A percentile compares a stretch with the other conserved stretches of the same genome.
Evolutionary conservation across 805 yeast genomes (phyloP).

Genomic region (Cyberlindnera bimundalis): DNA sequence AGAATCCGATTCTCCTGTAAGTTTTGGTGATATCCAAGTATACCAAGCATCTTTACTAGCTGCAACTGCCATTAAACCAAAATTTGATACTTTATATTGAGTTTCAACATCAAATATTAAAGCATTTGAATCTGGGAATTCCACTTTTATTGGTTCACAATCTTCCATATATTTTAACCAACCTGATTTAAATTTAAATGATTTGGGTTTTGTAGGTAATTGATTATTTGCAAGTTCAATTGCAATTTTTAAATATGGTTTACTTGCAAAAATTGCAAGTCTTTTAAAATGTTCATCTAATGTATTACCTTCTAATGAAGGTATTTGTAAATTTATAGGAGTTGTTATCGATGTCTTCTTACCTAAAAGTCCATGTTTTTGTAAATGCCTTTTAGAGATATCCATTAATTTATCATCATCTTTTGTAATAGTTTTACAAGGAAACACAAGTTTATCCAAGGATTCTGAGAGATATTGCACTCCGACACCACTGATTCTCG

Average conservation of each 20-base stretch:
- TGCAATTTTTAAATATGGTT: constrained; percentile 57
- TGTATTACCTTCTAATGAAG: constrained; percentile 65
- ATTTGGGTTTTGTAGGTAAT: constrained; percentile 39
- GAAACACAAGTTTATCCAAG: constrained; percentile 59
- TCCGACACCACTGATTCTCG: constrained; percentile 71
- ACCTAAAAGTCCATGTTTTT: constrained; percentile 64
- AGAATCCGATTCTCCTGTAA: constrained; percentile 47
- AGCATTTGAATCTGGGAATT: constrained; percentile 65
- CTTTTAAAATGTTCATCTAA: constrained; percentile 84
- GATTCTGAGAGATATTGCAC: constrained; percentile 68
- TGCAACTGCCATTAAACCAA: constrained; percentile 80
- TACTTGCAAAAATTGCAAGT: constrained; percentile 56
- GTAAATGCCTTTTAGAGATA: constrained; percentile 58
- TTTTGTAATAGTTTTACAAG: no score
- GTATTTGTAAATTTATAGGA: constrained; percentile 62
- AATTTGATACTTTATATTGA: constrained; percentile 67
- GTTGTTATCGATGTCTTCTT: constrained; percentile 60
- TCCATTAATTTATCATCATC: constrained; percentile 33
- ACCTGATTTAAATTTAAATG: constrained; percentile 65
- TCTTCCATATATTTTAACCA: constrained; percentile 71
- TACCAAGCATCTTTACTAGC: constrained; percentile 81
- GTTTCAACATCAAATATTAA: constrained; percentile 90
- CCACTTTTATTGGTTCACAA: constrained; percentile 50
- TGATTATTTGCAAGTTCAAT: constrained; percentile 38
- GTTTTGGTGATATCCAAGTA: constrained; percentile 88